Conservation (phyloP, 2,329 filamentous ascomycete genomes). For the Clonostachys rhizophaga region DNA sequence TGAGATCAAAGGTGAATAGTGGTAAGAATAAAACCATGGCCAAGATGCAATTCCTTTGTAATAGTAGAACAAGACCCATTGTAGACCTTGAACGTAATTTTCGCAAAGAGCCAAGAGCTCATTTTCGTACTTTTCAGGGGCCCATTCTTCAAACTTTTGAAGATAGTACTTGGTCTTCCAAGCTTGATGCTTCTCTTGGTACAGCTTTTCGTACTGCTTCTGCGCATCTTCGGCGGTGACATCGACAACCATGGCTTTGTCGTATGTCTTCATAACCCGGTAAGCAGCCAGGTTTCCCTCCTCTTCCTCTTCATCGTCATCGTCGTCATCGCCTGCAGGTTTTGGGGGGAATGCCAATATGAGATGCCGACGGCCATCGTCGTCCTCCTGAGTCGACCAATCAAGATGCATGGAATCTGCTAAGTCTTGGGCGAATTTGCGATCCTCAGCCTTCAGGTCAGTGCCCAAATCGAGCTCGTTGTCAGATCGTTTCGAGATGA, state of each 20-base stretch:
- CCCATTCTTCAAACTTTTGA: slow-evolving; percentile 85
- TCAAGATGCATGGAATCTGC: slow-evolving; percentile 57
- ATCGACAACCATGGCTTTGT: slow-evolving; percentile 83
- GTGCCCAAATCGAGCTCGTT: slow-evolving; percentile 69
- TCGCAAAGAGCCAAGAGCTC: slow-evolving; percentile 81
- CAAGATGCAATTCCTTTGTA: slow-evolving; percentile 96
- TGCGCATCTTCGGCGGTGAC: slow-evolving; percentile 75
- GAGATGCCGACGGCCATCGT: slow-evolving; percentile 48
- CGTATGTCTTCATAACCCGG: slow-evolving; percentile 84
- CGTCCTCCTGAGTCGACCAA: slow-evolving; percentile 54
- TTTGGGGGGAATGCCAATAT: slow-evolving; percentile 43
- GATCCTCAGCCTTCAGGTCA: slow-evolving; percentile 74
- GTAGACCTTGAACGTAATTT: slow-evolving; percentile 95
- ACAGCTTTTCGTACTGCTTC: slow-evolving; percentile 74
- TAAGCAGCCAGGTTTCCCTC: slow-evolving; percentile 82
- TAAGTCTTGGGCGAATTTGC: slow-evolving; percentile 88
- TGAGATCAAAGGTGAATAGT: slow-evolving; percentile 96
- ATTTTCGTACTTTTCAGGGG: slow-evolving; percentile 66
- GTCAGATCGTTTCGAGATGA: slow-evolving; percentile 64
- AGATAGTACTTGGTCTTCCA: slow-evolving; percentile 97
- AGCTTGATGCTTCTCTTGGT: slow-evolving; percentile 80
- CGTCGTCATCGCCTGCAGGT: slow-evolving; percentile 52
- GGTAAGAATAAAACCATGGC: slow-evolving; percentile 97
- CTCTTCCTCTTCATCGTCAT: slow-evolving; percentile 53
- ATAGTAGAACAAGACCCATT: slow-evolving; percentile 98